Conservation (phyloP, 345 rosid genomes). For the Barbarea vulgaris region DNA sequence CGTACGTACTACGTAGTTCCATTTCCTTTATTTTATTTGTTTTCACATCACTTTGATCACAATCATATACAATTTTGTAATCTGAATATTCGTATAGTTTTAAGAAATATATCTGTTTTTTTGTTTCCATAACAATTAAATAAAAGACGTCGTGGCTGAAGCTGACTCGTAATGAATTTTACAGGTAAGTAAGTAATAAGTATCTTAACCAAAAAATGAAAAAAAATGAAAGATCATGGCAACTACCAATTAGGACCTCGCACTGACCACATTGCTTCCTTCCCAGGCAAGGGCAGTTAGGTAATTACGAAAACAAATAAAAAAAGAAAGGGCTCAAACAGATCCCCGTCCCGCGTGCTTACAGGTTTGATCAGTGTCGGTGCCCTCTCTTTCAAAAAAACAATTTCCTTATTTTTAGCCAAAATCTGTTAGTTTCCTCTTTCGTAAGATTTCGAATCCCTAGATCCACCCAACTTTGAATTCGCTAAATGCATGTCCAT, state of each 20-base stretch:
- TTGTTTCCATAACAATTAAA: neutral
- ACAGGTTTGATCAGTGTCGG: constrained; percentile 35
- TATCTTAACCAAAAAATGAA: neutral
- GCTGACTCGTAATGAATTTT: constrained; percentile 20
- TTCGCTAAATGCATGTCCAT: constrained; percentile 22
- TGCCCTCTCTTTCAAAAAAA: no score
- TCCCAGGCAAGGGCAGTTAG: constrained; percentile 7
- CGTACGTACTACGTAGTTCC: neutral
- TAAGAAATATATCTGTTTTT: neutral
- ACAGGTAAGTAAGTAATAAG: neutral
- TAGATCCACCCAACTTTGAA: neutral
- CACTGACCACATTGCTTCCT: constrained; percentile 23
- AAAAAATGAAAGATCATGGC: neutral
- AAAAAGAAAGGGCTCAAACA: neutral
- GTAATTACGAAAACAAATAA: neutral
- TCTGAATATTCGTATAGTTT: neutral
- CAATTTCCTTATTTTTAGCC: constrained; percentile 6
- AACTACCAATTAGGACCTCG: constrained; percentile 19
- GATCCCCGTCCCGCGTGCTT: constrained; percentile 44
- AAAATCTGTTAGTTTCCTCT: constrained; percentile 9
- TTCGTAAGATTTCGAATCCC: neutral
- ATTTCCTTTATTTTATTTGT: neutral
- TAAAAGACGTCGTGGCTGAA: constrained; percentile 2
- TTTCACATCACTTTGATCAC: neutral
- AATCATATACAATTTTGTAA: neutral